These are phyloP conservation scores for Fusarium tricinctum DNA, from an alignment of 2,329 filamentous ascomycete genomes.

Conservation along the genomic window DNA sequence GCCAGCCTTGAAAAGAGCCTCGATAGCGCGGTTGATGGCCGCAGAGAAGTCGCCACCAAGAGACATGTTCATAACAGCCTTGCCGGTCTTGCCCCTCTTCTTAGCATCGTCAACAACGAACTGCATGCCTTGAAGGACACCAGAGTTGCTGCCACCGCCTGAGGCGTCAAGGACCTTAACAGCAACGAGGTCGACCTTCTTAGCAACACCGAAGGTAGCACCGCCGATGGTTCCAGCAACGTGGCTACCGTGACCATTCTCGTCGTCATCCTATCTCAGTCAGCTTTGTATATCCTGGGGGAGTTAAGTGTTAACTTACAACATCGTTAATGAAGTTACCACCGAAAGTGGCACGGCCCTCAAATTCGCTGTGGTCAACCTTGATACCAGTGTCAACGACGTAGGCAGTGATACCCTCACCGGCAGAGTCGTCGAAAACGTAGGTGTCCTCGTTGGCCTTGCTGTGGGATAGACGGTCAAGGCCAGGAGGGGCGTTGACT, in stretches of 20 bases:
- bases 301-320: constrained; percentile 53
- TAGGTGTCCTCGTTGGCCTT: constrained; percentile 52
- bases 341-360: constrained; percentile 67
- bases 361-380: constrained; percentile 68
- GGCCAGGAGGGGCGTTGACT: constrained; percentile 66
- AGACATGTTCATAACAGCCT: constrained; percentile 75
- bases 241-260: constrained; percentile 75
- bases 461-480: constrained; percentile 66
- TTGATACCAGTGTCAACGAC: constrained; percentile 76
- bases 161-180: constrained; percentile 72
- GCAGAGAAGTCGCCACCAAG: constrained; percentile 65
- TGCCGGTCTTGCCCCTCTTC: constrained; percentile 60
- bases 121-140: constrained; percentile 71
- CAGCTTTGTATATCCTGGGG: neutral
- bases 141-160: constrained; percentile 56
- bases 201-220: constrained; percentile 71
- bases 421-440: constrained; percentile 66
- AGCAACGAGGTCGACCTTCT: constrained; percentile 61
- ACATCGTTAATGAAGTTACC: constrained; percentile 65
- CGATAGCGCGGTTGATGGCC: constrained; percentile 69
- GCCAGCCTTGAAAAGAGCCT: constrained; percentile 63
- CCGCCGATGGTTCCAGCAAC: constrained; percentile 74
- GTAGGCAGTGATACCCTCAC: constrained; percentile 71
- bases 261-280: constrained; percentile 61
- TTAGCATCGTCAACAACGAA: constrained; percentile 65